phyloP scores from a whole-genome alignment of 306 rosid genomes.

The Delonix regia region DNA sequence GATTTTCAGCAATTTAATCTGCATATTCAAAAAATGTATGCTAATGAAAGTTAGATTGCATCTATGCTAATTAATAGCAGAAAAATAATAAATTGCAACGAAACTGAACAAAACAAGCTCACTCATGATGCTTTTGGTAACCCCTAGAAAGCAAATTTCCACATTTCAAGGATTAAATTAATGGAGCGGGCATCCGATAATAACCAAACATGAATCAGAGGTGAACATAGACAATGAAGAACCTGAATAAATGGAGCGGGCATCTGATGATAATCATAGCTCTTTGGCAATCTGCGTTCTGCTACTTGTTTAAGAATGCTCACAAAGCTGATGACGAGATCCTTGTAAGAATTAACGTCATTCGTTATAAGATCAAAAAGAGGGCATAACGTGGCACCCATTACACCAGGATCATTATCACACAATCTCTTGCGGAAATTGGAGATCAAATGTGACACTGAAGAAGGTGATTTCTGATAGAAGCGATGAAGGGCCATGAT shows the following conservation, averaged over 20 bases:
- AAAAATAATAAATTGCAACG: conserved; percentile 5
- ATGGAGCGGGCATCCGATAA: conserved; percentile 81
- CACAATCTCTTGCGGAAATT: conserved; percentile 79
- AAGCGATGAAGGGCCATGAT: conserved; percentile 94
- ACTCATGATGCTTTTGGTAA: background rate
- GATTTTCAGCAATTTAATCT: conserved; percentile 89
- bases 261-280: conserved; percentile 87
- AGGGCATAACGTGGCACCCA: conserved; percentile 92
- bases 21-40: conserved; percentile 38
- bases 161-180: conserved; percentile 9
- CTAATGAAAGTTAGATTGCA: conserved; percentile 9
- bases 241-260: conserved; percentile 97
- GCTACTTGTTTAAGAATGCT: conserved; percentile 90
- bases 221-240: background rate
- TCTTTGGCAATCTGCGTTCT: conserved; percentile 83
- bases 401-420: conserved; percentile 94
- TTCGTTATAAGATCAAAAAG: conserved; percentile 62
- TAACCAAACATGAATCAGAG: conserved; percentile 44
- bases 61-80: background rate
- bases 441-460: conserved; percentile 73
- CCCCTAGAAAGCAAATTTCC: background rate
- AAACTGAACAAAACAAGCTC: background rate
- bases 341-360: conserved; percentile 74
- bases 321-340: conserved; percentile 81
- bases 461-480: conserved; percentile 71